phyloP scores from a whole-genome alignment of 768 basidiomycete genomes.

The Mycena latifolia region DNA sequence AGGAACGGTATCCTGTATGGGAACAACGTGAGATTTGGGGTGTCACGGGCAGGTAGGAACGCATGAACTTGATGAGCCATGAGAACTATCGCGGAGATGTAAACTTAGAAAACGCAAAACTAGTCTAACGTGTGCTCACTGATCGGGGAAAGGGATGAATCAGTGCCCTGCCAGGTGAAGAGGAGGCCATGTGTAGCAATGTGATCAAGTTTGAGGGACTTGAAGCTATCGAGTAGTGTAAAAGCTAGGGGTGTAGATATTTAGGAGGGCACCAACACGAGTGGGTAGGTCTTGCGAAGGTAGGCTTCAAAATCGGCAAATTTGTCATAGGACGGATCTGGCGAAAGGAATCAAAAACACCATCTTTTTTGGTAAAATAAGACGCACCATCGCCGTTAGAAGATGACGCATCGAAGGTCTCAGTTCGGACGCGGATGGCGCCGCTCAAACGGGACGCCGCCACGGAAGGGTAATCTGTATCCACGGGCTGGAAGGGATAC shows the following conservation, averaged over 20 bases:
- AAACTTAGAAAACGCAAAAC: constrained; percentile 1
- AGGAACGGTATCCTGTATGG: constrained; percentile 59
- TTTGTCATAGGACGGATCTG: constrained; percentile 53
- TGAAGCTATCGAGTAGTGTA: constrained; percentile 7
- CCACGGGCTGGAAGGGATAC: constrained; percentile 16
- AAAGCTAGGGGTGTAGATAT: neutral
- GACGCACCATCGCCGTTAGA: constrained; percentile 51
- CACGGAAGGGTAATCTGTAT: constrained; percentile 10
- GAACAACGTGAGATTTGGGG: neutral
- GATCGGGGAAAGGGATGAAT: constrained; percentile 60
- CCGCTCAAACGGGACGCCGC: constrained; percentile 42
- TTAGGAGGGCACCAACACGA: constrained; percentile 51
- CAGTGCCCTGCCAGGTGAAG: constrained; percentile 68
- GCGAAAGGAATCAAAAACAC: neutral
- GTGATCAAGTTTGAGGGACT: constrained; percentile 38
- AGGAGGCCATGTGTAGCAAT: constrained; percentile 71
- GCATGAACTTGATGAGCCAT: constrained; percentile 33
- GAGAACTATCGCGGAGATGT: constrained; percentile 1
- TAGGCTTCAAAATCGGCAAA: constrained; percentile 53
- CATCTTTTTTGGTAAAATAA: too few species aligned
- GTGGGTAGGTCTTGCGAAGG: constrained; percentile 59
- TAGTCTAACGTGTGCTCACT: constrained; percentile 48
- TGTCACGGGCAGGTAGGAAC: neutral
- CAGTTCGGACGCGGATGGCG: constrained; percentile 49
- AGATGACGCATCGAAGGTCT: constrained; percentile 58